Evolutionary conservation across 441 rosid genomes (phyloP).

Genomic region (Erysimum cheiri): DNA sequence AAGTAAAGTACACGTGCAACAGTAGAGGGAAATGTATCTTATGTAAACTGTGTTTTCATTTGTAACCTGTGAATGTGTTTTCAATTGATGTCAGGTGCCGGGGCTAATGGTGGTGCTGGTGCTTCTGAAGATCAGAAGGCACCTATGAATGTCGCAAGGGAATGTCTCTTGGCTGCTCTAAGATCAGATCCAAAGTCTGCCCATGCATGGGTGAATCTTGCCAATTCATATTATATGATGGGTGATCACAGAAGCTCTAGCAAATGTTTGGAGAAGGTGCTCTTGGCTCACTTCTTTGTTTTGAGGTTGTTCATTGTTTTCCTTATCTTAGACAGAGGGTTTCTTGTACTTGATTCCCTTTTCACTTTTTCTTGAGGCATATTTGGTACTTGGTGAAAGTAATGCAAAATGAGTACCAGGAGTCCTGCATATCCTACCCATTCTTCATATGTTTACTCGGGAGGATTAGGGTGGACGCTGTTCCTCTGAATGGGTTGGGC

Average conservation of each 20-base stretch:
- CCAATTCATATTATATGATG: slow-evolving; percentile 69
- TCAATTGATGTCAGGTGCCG: slow-evolving; percentile 66
- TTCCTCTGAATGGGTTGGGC: slow-evolving; percentile 3
- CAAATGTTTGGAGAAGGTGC: slow-evolving; percentile 99
- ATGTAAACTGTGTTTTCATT: background rate
- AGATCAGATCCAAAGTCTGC: slow-evolving; percentile 86
- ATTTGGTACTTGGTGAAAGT: slow-evolving; percentile 18
- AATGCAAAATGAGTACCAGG: slow-evolving; percentile 13
- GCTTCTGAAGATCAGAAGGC: slow-evolving; percentile 60
- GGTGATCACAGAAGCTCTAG: slow-evolving; percentile 88
- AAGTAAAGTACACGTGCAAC: slow-evolving; percentile 21
- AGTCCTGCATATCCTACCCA: slow-evolving; percentile 8
- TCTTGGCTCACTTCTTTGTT: slow-evolving; percentile 59
- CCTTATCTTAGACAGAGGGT: slow-evolving; percentile 43
- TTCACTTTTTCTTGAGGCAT: slow-evolving; percentile 13
- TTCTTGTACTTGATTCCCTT: slow-evolving; percentile 30
- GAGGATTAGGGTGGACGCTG: slow-evolving; percentile 1
- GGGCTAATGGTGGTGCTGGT: slow-evolving; percentile 73
- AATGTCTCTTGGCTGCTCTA: slow-evolving; percentile 79
- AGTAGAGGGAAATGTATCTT: background rate
- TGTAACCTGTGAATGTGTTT: slow-evolving; percentile 23
- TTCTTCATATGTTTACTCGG: slow-evolving; percentile 10
- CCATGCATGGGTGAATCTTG: slow-evolving; percentile 83
- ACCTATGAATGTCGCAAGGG: slow-evolving; percentile 77
- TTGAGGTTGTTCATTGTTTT: slow-evolving; percentile 63